Conservation (phyloP, 2,329 filamentous ascomycete genomes). For the Ceratocystiopsis brevicomis region DNA sequence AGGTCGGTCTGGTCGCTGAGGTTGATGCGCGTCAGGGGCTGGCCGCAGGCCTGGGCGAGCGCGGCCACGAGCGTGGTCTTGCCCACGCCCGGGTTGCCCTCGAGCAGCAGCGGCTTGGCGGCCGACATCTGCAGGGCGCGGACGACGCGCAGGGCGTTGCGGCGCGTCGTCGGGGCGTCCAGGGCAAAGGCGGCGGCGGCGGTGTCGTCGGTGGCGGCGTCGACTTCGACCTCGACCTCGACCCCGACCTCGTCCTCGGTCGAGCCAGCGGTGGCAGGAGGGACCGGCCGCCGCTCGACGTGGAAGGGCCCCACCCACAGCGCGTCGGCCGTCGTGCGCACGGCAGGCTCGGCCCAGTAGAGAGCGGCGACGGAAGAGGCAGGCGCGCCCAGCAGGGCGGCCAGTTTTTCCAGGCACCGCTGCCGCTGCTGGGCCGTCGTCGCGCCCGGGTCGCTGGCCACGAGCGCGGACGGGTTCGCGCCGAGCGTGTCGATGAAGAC, state of each 20-base stretch:
- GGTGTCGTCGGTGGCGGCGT: conserved; percentile 13
- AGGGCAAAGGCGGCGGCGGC: conserved; percentile 50
- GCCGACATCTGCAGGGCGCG: conserved; percentile 62
- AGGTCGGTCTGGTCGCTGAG: conserved; percentile 94
- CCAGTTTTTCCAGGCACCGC: conserved; percentile 54
- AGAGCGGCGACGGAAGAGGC: conserved; percentile 37
- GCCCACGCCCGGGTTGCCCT: conserved; percentile 93
- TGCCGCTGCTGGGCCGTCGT: conserved; percentile 49
- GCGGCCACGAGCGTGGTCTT: conserved; percentile 89
- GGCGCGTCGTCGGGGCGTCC: conserved; percentile 70
- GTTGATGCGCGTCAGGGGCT: conserved; percentile 81
- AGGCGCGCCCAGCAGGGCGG: conserved; percentile 37
- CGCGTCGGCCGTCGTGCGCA: conserved; percentile 32
- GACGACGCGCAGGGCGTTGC: conserved; percentile 79
- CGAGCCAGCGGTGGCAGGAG: too few relatives aligned
- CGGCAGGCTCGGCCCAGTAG: conserved; percentile 43
- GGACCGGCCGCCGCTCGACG: conserved; percentile 34
- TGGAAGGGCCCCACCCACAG: conserved; percentile 60
- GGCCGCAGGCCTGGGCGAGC: conserved; percentile 60
- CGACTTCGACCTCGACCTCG: too few relatives aligned
- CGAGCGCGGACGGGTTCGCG: conserved; percentile 77
- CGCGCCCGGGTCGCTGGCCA: conserved; percentile 40
- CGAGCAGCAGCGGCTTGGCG: conserved; percentile 71
- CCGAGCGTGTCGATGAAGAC: conserved; percentile 92
- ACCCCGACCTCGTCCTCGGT: too few relatives aligned